Percentiles rank a stretch among this genome's conserved stretches.
Evolutionary conservation across 768 basidiomycete genomes (phyloP).

Genomic region (Naganishia kalamii): DNA sequence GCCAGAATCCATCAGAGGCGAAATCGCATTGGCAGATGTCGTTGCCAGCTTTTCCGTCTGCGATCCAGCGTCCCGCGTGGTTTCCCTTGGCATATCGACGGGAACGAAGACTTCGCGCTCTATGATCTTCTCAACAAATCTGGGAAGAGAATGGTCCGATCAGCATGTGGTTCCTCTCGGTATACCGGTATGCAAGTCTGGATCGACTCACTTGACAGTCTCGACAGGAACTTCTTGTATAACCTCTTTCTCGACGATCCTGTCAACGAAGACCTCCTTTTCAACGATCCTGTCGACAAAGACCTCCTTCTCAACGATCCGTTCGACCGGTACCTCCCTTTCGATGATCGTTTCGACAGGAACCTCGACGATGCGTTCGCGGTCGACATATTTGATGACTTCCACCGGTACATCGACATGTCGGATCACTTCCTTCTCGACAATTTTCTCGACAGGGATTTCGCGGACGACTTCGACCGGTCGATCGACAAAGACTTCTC

Average conservation of each 20-base stretch:
- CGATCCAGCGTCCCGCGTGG: slow-evolving; percentile 17
- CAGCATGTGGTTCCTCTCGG: not conserved
- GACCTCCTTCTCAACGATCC: slow-evolving; percentile 31
- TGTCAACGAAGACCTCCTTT: slow-evolving; percentile 28
- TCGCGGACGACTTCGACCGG: slow-evolving; percentile 30
- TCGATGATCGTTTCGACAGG: slow-evolving; percentile 35
- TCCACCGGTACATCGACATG: slow-evolving; percentile 26
- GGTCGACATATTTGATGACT: slow-evolving; percentile 34
- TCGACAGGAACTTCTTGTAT: slow-evolving; percentile 26
- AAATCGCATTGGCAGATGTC: slow-evolving; percentile 15
- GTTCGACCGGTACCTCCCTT: slow-evolving; percentile 30
- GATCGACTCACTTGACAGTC: too few relatives aligned
- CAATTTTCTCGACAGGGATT: slow-evolving; percentile 30
- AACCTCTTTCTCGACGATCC: slow-evolving; percentile 38
- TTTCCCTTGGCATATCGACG: slow-evolving; percentile 26
- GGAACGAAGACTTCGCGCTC: slow-evolving; percentile 37
- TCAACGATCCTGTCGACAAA: slow-evolving; percentile 28
- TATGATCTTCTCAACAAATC: slow-evolving; percentile 31
- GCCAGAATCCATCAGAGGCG: slow-evolving; percentile 32
- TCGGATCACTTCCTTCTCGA: slow-evolving; percentile 30
- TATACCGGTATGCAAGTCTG: too few relatives aligned
- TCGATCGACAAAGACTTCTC: slow-evolving; percentile 29
- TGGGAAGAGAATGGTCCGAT: not conserved
- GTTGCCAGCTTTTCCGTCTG: slow-evolving; percentile 30
- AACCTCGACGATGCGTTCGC: slow-evolving; percentile 31